Conservation (phyloP, 83 land plant species). For the Thuja plicata region DNA sequence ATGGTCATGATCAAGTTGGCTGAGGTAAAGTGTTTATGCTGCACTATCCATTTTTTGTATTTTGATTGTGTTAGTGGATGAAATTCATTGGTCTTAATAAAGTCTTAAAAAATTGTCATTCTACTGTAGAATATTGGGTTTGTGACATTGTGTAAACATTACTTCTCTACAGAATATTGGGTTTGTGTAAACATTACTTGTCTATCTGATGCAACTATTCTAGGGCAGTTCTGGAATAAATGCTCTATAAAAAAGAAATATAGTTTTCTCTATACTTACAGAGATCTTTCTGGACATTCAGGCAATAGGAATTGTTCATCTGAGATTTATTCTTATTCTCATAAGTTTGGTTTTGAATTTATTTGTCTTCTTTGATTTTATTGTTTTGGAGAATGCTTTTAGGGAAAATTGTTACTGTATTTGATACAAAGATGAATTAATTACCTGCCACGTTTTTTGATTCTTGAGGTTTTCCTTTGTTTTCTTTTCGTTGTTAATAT, state of each 20-base stretch:
- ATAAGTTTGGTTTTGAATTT: not conserved
- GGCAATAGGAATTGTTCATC: not conserved
- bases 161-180: not conserved
- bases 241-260: not conserved
- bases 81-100: not conserved
- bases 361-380: not conserved
- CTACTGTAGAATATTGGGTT: not conserved
- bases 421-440: not conserved
- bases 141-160: not conserved
- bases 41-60: not conserved
- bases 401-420: not conserved
- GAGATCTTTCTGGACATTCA: not conserved
- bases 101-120: not conserved
- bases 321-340: not conserved
- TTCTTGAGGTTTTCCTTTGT: not conserved
- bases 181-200: not conserved
- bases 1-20: slow-evolving; percentile 74
- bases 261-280: not conserved
- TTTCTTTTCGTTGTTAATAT: not conserved
- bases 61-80: not conserved
- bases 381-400: not conserved
- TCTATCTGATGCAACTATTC: not conserved
- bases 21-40: slow-evolving; percentile 49
- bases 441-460: not conserved
- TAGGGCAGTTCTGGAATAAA: not conserved